Evolutionary conservation across 306 rosid genomes (phyloP).

Genomic region (Crotalaria pallida): DNA sequence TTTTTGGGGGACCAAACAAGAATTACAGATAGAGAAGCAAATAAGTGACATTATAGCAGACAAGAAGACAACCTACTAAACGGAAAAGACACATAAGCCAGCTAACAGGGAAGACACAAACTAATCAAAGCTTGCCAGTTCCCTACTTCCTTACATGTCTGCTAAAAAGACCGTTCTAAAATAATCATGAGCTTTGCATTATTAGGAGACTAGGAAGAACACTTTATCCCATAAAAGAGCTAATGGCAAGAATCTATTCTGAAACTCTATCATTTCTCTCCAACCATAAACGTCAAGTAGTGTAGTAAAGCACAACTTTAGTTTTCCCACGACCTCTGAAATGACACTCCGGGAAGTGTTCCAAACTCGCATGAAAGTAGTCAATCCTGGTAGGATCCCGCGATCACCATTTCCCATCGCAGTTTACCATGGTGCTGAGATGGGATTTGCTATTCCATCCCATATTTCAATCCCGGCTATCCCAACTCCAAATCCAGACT

Average conservation of each 20-base stretch:
- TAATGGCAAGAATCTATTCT: neutral
- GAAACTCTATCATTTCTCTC: neutral
- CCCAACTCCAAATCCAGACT: too few relatives aligned
- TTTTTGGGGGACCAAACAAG: neutral
- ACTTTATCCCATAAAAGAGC: neutral
- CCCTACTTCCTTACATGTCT: neutral
- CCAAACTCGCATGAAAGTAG: too few relatives aligned
- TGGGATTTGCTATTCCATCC: too few relatives aligned
- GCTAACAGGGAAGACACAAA: neutral
- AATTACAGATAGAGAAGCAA: neutral
- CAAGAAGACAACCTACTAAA: neutral
- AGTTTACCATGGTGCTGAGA: too few relatives aligned
- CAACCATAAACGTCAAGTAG: neutral
- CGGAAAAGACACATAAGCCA: neutral
- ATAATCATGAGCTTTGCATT: neutral
- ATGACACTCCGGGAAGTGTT: constrained; percentile 10
- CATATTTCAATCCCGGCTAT: too few relatives aligned
- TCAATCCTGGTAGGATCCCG: too few relatives aligned
- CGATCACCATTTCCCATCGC: too few relatives aligned
- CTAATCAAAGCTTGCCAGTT: neutral
- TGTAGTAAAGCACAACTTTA: neutral
- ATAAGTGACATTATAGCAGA: neutral
- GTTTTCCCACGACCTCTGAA: neutral
- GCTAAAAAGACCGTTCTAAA: neutral
- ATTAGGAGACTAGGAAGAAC: neutral